Conservation (phyloP, 1,284 basidiomycete species). For the Marasmius fiardii region DNA sequence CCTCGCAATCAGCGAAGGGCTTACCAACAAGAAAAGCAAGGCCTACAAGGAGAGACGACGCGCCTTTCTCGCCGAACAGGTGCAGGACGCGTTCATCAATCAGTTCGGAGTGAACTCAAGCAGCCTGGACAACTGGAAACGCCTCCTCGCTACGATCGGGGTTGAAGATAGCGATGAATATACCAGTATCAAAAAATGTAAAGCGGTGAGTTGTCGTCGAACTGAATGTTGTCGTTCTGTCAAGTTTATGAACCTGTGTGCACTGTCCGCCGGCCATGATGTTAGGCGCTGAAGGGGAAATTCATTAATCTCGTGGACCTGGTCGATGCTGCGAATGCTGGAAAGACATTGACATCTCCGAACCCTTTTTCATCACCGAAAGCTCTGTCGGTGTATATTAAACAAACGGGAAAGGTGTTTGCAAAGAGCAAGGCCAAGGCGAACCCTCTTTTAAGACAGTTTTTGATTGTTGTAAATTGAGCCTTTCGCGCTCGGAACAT, state of each 20-base stretch:
- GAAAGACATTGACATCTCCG: neutral
- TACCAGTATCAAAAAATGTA: slow-evolving; percentile 10
- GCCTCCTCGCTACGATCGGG: slow-evolving; percentile 4
- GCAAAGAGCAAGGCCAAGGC: slow-evolving; percentile 15
- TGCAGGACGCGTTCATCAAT: slow-evolving; percentile 8
- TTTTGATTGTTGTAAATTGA: slow-evolving; percentile 14
- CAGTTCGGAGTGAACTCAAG: slow-evolving; percentile 9
- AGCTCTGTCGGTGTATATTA: slow-evolving; percentile 15
- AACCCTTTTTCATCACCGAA: slow-evolving; percentile 7
- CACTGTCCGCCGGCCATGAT: no score
- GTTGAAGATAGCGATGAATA: neutral
- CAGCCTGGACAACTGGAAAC: slow-evolving; percentile 10
- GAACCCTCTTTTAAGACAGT: slow-evolving; percentile 13
- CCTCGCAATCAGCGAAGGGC: slow-evolving; percentile 13
- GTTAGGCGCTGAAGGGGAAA: slow-evolving; percentile 9
- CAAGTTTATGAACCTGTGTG: no score
- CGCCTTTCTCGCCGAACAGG: slow-evolving; percentile 4
- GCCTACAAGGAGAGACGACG: slow-evolving; percentile 8
- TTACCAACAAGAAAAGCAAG: slow-evolving; percentile 8
- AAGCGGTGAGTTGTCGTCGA: slow-evolving; percentile 9
- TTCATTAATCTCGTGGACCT: slow-evolving; percentile 21
- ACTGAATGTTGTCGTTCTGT: no score
- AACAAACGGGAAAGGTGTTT: slow-evolving; percentile 15
- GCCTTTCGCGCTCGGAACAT: no score
- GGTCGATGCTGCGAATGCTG: slow-evolving; percentile 15